Evolutionary conservation across 2,329 filamentous ascomycete genomes (phyloP).

Genomic region (Aspergillus quadrilineatus): DNA sequence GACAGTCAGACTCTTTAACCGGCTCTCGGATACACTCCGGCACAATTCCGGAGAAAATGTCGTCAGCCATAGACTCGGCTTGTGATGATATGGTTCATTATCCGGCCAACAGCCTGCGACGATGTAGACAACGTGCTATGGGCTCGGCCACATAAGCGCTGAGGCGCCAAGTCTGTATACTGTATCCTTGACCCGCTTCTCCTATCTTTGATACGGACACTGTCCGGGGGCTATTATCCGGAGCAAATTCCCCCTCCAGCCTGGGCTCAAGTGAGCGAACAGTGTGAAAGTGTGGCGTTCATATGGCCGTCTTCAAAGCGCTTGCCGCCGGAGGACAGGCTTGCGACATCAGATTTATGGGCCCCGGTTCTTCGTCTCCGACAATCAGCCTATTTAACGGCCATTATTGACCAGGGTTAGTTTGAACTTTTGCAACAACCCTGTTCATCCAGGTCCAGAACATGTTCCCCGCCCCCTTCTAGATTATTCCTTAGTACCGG

Average conservation of each 20-base stretch:
- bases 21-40: slow-evolving; percentile 4
- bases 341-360: not conserved
- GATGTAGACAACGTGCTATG: slow-evolving; percentile 23
- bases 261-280: not conserved
- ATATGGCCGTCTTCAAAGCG: not conserved
- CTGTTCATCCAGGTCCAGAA: slow-evolving; percentile 7
- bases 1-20: not conserved
- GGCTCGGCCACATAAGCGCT: not conserved
- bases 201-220: slow-evolving; percentile 5
- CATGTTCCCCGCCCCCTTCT: slow-evolving; percentile 1
- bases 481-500: slow-evolving; percentile 2
- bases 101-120: slow-evolving; percentile 3
- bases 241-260: not conserved
- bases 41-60: not conserved
- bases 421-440: not conserved
- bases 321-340: not conserved
- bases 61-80: not conserved
- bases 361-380: not conserved
- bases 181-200: slow-evolving; percentile 6
- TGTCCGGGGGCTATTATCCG: slow-evolving; percentile 4
- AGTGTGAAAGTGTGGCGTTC: not conserved
- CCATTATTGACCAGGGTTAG: not conserved
- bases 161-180: slow-evolving; percentile 11
- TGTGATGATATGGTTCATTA: slow-evolving; percentile 4
- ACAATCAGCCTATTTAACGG: slow-evolving; percentile 2